Percentiles rank a stretch among this genome's conserved stretches.
Evolutionary conservation across 306 rosid species (phyloP).

Genomic region (Glycine soja): DNA sequence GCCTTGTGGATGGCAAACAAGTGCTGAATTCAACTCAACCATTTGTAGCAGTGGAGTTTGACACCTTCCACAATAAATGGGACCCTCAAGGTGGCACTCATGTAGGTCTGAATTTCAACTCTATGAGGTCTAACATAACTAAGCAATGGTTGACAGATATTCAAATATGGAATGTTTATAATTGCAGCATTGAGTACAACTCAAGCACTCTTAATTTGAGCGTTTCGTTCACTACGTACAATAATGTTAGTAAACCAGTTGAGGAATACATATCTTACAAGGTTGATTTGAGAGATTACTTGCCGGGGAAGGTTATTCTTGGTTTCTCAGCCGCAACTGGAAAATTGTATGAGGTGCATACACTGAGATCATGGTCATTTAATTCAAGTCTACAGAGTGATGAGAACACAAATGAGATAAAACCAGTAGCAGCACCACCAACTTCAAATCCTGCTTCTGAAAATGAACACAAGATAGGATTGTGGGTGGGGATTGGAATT

Average conservation of each 20-base stretch:
- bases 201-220: constrained; percentile 42
- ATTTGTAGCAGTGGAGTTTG: constrained; percentile 59
- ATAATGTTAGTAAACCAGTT: neutral
- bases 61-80: constrained; percentile 45
- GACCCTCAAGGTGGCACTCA: constrained; percentile 44
- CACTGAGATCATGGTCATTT: constrained; percentile 51
- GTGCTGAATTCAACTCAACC: constrained; percentile 27
- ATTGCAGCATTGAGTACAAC: constrained; percentile 51
- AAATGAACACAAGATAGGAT: neutral
- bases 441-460: neutral
- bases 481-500: constrained; percentile 44
- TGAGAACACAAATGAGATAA: neutral
- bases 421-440: neutral
- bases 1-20: constrained; percentile 45
- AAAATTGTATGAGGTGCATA: constrained; percentile 35
- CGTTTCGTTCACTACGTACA: constrained; percentile 40
- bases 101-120: constrained; percentile 59
- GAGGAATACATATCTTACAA: constrained; percentile 11
- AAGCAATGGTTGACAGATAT: constrained; percentile 33
- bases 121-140: constrained; percentile 42
- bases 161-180: constrained; percentile 10
- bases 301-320: constrained; percentile 48
- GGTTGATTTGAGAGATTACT: constrained; percentile 47
- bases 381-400: constrained; percentile 35
- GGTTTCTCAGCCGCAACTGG: constrained; percentile 61